Evolutionary conservation across 2,329 filamentous ascomycete genomes (phyloP).

Genomic region (Xylaria sp.): DNA sequence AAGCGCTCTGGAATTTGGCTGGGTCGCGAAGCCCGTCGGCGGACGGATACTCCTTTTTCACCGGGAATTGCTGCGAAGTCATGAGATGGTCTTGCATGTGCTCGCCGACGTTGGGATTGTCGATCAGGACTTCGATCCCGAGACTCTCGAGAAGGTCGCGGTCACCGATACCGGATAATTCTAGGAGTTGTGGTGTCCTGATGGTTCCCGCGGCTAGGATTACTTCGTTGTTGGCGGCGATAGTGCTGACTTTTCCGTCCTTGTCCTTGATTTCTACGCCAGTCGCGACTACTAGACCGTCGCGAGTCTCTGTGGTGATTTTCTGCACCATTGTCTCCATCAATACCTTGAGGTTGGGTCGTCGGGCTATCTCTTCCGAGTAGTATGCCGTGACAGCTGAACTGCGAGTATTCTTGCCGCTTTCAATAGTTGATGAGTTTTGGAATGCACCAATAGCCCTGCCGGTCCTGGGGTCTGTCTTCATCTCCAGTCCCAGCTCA

Average conservation of each 20-base stretch:
- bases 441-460: constrained; percentile 51
- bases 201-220: constrained; percentile 57
- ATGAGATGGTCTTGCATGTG: constrained; percentile 60
- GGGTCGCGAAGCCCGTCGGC: constrained; percentile 53
- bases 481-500: constrained; percentile 50
- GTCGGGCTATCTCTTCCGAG: constrained; percentile 47
- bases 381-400: constrained; percentile 52
- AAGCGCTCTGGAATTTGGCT: constrained; percentile 46
- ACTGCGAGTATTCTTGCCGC: constrained; percentile 49
- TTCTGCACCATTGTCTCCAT: constrained; percentile 51
- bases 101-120: constrained; percentile 58
- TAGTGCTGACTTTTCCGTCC: constrained; percentile 38
- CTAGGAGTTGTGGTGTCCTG: constrained; percentile 51
- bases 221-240: constrained; percentile 50
- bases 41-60: constrained; percentile 54
- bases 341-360: constrained; percentile 52
- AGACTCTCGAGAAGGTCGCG: constrained; percentile 52
- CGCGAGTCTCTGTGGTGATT: constrained; percentile 46
- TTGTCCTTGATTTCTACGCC: constrained; percentile 50
- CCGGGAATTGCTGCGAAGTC: constrained; percentile 54
- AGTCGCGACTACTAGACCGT: constrained; percentile 46
- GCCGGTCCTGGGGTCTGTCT: constrained; percentile 49
- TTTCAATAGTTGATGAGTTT: constrained; percentile 49
- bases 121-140: constrained; percentile 48
- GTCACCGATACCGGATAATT: constrained; percentile 54